Evolutionary conservation across 805 yeast genomes (phyloP), one percentile per base, ranked within the genome.

Genomic region (Pichia heedii): DNA sequence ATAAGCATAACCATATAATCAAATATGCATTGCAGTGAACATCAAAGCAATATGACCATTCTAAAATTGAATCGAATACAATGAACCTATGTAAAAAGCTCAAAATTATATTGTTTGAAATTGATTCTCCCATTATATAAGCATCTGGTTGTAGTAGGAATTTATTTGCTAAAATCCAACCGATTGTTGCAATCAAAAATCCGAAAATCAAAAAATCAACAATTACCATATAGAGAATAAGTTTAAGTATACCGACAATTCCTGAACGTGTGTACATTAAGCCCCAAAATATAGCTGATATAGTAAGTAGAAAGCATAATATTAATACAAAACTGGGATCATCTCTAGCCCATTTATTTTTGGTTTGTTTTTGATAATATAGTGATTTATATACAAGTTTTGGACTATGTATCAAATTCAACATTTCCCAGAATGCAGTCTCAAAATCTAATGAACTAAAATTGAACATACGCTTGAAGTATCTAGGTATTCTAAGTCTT

Each of bases 21-120:
- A 87, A 65, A 58, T 84, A 87, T n/a, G 95, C 76, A 61, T 89
- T 89, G 67, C 96, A 86, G 63, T 89, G 97, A 22, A 88, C 81
- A 56, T 88, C 97, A 58, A 89, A 89, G 65, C 96, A 87, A 59
- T 86, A 88, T 1, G 90, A 88, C 96, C 96, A 89, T 58, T 89
- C 96, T 42, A 86, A 65, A 34, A 69, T 65, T n/a, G 64, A 56
- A 29, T 57, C 53, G 9, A 45, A 51, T 56, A 69, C 58, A 54
- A 68, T 36, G 2, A 51, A 26, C 37, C 57, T 61, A 24, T 61
- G 60, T 33, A 66, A 42, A 22, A 54, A 45, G 50, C 55, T 56
- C 13, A 22, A 33, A 19, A 16, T 32, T 9, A 35, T 19, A 40
- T 51, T 48, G 6, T 32, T 44, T 18, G 24, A 24, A 11, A 27